These are phyloP conservation scores for Citrus reticulata DNA, from an alignment of 345 rosid genomes.

Conservation along the genomic window DNA sequence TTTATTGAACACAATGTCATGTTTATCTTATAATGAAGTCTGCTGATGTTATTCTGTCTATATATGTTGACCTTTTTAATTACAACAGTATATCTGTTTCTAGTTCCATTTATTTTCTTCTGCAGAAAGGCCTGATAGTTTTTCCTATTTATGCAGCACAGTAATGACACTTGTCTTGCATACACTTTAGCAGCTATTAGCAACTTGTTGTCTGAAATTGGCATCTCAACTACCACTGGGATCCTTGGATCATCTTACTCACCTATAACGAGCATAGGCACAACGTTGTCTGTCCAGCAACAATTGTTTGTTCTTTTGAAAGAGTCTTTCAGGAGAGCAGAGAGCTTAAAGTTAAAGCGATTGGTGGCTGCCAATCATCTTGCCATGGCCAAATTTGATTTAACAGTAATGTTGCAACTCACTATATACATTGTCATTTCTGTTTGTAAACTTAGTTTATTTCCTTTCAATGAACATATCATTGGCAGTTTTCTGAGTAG, in stretches of 20 bases:
- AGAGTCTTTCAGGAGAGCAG: conserved; percentile 84
- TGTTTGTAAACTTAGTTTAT: background rate
- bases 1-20: background rate
- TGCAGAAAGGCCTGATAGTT: conserved; percentile 7
- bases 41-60: background rate
- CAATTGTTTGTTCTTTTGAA: conserved; percentile 80
- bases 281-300: conserved; percentile 79
- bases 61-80: background rate
- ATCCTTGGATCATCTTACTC: conserved; percentile 81
- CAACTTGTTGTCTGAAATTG: conserved; percentile 83
- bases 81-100: background rate
- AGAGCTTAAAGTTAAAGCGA: conserved; percentile 71
- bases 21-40: conserved; percentile 4
- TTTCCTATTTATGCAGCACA: conserved; percentile 55
- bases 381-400: conserved; percentile 89
- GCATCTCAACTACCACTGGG: conserved; percentile 63
- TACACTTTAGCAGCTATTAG: conserved; percentile 89
- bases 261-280: conserved; percentile 51
- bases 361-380: conserved; percentile 92
- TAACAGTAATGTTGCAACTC: conserved; percentile 56
- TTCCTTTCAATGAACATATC: background rate
- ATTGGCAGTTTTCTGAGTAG: background rate
- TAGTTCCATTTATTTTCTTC: background rate
- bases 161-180: conserved; percentile 93
- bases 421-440: background rate